phyloP scores from a whole-genome alignment of 2,329 filamentous ascomycete genomes.

The Cladosporium sp. region DNA sequence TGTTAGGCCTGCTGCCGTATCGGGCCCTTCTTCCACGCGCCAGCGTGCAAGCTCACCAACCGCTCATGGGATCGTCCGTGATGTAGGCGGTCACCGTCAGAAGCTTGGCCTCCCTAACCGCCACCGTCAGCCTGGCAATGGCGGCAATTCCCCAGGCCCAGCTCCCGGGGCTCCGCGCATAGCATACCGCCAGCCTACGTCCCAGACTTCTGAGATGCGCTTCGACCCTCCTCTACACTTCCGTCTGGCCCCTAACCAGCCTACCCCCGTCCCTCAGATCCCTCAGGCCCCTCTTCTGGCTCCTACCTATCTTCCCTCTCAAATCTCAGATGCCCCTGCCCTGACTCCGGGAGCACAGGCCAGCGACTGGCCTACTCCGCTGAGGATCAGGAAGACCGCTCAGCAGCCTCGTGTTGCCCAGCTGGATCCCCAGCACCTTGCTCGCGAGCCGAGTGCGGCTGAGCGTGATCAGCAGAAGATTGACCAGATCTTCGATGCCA shows the following conservation, averaged over 20 bases:
- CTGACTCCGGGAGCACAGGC: too few relatives aligned
- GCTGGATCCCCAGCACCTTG: background rate
- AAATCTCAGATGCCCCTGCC: too few relatives aligned
- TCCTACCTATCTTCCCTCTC: background rate
- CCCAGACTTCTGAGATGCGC: background rate
- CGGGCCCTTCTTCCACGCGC: background rate
- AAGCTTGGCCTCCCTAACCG: background rate
- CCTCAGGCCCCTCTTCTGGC: background rate
- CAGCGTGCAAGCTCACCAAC: background rate
- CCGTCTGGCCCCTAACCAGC: too few relatives aligned
- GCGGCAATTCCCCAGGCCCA: background rate
- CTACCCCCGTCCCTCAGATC: background rate
- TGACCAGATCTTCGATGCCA: conserved; percentile 39
- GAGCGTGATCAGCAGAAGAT: background rate
- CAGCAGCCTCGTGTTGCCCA: background rate
- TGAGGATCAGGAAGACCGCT: background rate
- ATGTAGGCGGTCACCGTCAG: background rate
- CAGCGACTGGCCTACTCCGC: background rate
- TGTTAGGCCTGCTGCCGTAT: background rate
- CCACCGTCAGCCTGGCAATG: background rate
- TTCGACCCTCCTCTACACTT: too few relatives aligned
- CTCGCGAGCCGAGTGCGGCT: background rate
- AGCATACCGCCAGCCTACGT: background rate
- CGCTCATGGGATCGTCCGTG: background rate
- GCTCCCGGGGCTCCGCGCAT: background rate